These are phyloP conservation scores for Thecamonas trahens DNA, from an alignment of 78 protist species.

Conservation along the genomic window DNA sequence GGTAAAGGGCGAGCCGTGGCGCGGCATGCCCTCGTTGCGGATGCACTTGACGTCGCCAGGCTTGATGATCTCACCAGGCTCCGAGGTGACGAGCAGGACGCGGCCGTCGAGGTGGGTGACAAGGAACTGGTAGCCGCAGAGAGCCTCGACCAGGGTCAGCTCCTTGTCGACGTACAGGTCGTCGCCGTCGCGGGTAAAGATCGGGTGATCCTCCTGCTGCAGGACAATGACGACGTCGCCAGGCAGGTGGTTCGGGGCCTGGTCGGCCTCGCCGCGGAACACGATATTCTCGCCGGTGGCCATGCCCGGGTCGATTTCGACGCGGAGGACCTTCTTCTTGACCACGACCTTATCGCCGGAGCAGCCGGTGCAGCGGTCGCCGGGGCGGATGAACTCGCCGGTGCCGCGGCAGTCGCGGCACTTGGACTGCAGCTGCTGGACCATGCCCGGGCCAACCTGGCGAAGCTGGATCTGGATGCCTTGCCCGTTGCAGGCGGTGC, in stretches of 20 bases:
- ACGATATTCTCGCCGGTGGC: constrained; percentile 68
- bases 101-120: constrained; percentile 87
- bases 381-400: constrained; percentile 66
- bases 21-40: constrained; percentile 94
- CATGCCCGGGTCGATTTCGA: constrained; percentile 91
- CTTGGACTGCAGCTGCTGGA: constrained; percentile 61
- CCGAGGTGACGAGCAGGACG: constrained; percentile 44
- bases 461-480: constrained; percentile 62
- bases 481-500: constrained; percentile 64
- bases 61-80: constrained; percentile 47
- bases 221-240: constrained; percentile 91
- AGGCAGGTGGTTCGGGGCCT: constrained; percentile 71
- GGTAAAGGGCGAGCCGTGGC: constrained; percentile 70
- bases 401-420: constrained; percentile 78
- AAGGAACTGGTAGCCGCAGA: constrained; percentile 79
- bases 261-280: constrained; percentile 90
- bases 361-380: constrained; percentile 70
- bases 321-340: constrained; percentile 79
- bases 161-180: constrained; percentile 76
- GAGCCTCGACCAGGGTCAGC: constrained; percentile 76
- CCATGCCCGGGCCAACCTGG: constrained; percentile 87
- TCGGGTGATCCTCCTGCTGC: constrained; percentile 73
- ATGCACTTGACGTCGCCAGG: constrained; percentile 76
- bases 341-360: constrained; percentile 64
- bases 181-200: constrained; percentile 76